These are phyloP conservation scores for Phaeosphaeria sp. DNA, from an alignment of 2,329 filamentous ascomycete species.

Conservation along the genomic window DNA sequence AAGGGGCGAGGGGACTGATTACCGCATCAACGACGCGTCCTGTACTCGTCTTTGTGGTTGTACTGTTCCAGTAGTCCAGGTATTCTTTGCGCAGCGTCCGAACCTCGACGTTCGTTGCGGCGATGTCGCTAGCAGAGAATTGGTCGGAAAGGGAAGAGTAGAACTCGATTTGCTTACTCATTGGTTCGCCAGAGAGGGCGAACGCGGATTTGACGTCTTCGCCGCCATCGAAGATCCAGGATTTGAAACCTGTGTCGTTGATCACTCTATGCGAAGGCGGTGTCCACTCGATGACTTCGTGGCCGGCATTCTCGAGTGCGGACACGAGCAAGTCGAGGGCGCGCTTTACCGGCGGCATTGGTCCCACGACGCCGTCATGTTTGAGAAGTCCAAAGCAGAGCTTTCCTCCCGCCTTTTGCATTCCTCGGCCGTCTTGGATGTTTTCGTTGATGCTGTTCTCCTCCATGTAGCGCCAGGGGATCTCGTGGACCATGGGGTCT, in stretches of 20 bases:
- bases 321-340: conserved; percentile 38
- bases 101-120: conserved; percentile 39
- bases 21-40: conserved; percentile 48
- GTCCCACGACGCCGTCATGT: conserved; percentile 45
- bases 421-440: conserved; percentile 12
- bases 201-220: conserved; percentile 39
- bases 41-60: conserved; percentile 28
- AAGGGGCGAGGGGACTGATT: conserved; percentile 47
- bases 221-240: conserved; percentile 44
- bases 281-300: conserved; percentile 37
- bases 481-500: conserved; percentile 69
- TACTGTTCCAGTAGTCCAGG: conserved; percentile 49
- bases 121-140: conserved; percentile 38
- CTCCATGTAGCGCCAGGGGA: conserved; percentile 67
- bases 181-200: conserved; percentile 42
- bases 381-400: conserved; percentile 43
- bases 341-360: conserved; percentile 45
- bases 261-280: conserved; percentile 33
- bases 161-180: conserved; percentile 32
- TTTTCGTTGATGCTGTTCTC: conserved; percentile 40
- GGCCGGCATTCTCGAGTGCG: conserved; percentile 32
- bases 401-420: conserved; percentile 11
- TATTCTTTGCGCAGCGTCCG: conserved; percentile 42
- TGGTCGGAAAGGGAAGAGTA: conserved; percentile 24
- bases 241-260: conserved; percentile 25